Evolutionary conservation across 2,329 filamentous ascomycete species (phyloP).

Genomic region (Epichloe brachyelytri): DNA sequence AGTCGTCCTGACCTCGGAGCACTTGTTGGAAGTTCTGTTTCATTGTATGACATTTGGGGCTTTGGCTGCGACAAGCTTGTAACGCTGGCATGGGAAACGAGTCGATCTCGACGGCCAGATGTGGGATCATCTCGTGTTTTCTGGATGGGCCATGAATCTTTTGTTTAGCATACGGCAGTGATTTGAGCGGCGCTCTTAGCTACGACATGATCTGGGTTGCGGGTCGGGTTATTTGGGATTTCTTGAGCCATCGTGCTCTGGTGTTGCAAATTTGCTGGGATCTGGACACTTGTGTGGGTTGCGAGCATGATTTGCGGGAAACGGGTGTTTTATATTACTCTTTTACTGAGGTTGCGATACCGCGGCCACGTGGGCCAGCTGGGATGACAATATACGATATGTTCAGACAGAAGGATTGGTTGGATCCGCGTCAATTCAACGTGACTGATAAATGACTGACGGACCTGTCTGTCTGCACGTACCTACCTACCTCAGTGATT

Average conservation of each 20-base stretch:
- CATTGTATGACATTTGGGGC: conserved; percentile 5
- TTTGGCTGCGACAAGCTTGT: neutral
- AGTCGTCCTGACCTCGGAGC: neutral
- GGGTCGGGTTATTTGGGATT: conserved; percentile 19
- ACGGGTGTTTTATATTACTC: conserved; percentile 14
- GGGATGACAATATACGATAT: conserved; percentile 27
- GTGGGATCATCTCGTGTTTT: conserved; percentile 10
- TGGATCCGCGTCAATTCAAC: no score
- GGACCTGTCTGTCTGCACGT: neutral
- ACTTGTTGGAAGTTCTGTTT: conserved; percentile 13
- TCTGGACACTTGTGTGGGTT: conserved; percentile 13
- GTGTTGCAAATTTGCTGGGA: conserved; percentile 21
- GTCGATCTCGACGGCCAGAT: conserved; percentile 6
- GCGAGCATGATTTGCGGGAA: conserved; percentile 20
- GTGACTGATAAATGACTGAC: neutral
- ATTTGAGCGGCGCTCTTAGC: conserved; percentile 11
- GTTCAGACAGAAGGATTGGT: conserved; percentile 10
- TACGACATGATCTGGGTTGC: conserved; percentile 22
- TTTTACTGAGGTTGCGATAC: conserved; percentile 16
- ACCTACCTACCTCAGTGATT: no score
- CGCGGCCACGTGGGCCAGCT: conserved; percentile 17
- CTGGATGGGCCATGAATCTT: conserved; percentile 7
- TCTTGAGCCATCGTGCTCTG: conserved; percentile 21
- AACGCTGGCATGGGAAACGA: conserved; percentile 6
- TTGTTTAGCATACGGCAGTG: conserved; percentile 19